phyloP scores from a whole-genome alignment of 177 flowering plant species.

The Vitis hybrid region DNA sequence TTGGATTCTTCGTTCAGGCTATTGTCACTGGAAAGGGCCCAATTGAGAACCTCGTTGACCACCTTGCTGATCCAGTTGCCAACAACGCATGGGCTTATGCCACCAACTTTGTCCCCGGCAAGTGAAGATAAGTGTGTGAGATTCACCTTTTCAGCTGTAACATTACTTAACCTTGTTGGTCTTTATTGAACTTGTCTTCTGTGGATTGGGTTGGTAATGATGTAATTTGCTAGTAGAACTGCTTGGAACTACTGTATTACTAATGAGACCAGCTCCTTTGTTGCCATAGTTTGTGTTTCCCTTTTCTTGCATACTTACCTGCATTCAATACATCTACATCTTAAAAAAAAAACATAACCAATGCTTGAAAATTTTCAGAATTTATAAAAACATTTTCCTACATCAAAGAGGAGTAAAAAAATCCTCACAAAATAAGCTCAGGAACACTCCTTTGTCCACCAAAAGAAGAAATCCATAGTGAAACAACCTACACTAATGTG shows the following conservation, averaged over 20 bases:
- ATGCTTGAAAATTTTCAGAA: no score
- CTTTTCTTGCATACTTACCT: no score
- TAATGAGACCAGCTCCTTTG: neutral
- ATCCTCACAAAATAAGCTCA: no score
- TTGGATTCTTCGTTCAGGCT: conserved; percentile 87
- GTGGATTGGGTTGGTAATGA: neutral
- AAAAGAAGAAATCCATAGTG: no score
- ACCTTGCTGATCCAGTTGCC: conserved; percentile 71
- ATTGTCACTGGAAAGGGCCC: conserved; percentile 93
- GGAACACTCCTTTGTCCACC: no score
- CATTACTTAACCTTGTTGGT: neutral
- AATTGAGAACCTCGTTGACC: conserved; percentile 81
- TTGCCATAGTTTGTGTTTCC: neutral
- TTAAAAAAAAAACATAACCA: no score
- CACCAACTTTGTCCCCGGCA: conserved; percentile 83
- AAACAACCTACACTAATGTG: no score
- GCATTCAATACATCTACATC: no score
- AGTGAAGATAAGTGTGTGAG: conserved; percentile 32
- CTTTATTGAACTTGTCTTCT: neutral
- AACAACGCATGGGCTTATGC: conserved; percentile 83
- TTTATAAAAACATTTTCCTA: no score
- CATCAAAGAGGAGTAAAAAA: no score
- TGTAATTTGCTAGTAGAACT: conserved; percentile 16
- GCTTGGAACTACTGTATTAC: neutral
- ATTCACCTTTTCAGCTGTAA: neutral